phyloP scores from a whole-genome alignment of 176 grass and related monocot species.

The Olyra latifolia region DNA sequence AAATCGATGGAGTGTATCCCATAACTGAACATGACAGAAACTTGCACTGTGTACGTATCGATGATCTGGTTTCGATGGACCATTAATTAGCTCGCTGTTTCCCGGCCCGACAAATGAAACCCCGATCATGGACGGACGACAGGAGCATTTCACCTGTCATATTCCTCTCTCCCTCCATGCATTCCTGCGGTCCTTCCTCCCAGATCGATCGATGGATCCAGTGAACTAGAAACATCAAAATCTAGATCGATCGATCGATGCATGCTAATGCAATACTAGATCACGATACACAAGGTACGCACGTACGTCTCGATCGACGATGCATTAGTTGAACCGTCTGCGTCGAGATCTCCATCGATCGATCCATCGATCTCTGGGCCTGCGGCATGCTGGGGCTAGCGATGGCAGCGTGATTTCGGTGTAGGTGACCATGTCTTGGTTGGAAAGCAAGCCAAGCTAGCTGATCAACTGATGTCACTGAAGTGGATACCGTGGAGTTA shows the following conservation, averaged over 20 bases:
- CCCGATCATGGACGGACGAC: slow-evolving; percentile 24
- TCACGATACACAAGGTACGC: background rate
- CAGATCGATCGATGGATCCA: background rate
- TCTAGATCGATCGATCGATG: background rate
- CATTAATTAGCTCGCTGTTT: background rate
- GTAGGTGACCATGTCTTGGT: background rate
- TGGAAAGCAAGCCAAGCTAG: background rate
- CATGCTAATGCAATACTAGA: background rate
- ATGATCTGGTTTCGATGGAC: background rate
- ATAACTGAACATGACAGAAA: too few relatives aligned
- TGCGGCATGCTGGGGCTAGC: background rate
- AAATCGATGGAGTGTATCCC: too few relatives aligned
- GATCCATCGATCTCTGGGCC: background rate
- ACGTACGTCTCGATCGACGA: background rate
- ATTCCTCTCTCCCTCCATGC: background rate
- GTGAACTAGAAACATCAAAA: background rate
- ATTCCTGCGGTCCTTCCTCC: background rate
- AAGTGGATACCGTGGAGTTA: background rate
- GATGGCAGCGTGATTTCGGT: background rate
- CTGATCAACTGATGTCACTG: too few relatives aligned
- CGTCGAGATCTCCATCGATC: background rate
- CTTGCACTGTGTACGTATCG: background rate
- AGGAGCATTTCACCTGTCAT: slow-evolving; percentile 18
- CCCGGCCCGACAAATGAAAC: background rate
- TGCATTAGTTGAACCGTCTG: background rate